Conservation (phyloP, 305 asterid species). For the Petunia hybrid region DNA sequence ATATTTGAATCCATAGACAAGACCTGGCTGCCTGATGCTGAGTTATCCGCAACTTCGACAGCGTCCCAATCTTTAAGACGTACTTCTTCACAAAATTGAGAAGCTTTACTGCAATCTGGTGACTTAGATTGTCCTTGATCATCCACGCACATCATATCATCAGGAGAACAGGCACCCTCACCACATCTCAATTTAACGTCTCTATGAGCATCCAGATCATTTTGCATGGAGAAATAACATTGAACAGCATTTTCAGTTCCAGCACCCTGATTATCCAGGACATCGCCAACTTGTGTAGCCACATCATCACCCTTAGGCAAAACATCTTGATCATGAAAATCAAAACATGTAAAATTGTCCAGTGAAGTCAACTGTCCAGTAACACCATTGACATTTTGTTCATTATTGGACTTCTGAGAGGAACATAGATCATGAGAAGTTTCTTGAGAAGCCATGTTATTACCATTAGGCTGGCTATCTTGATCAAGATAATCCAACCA, state of each 20-base stretch:
- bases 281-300: slow-evolving; percentile 47
- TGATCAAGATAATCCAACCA: slow-evolving; percentile 64
- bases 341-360: slow-evolving; percentile 53
- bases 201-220: slow-evolving; percentile 39
- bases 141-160: slow-evolving; percentile 36
- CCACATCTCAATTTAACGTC: slow-evolving; percentile 37
- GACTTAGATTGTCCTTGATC: slow-evolving; percentile 42
- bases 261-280: slow-evolving; percentile 42
- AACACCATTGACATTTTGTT: slow-evolving; percentile 39
- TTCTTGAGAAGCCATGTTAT: slow-evolving; percentile 50
- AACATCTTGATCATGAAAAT: slow-evolving; percentile 50
- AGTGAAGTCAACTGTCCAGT: slow-evolving; percentile 37
- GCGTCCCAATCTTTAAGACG: slow-evolving; percentile 40
- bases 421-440: slow-evolving; percentile 46
- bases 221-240: slow-evolving; percentile 38
- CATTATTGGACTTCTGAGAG: slow-evolving; percentile 38
- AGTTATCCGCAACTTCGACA: slow-evolving; percentile 40
- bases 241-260: slow-evolving; percentile 48
- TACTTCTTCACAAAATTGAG: slow-evolving; percentile 44
- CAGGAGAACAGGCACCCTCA: slow-evolving; percentile 40
- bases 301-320: slow-evolving; percentile 40
- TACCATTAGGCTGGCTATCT: slow-evolving; percentile 40
- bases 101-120: slow-evolving; percentile 40
- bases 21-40: slow-evolving; percentile 46
- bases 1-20: slow-evolving; percentile 42